phyloP scores from a whole-genome alignment of 148 eudicot genomes.

The Chenopodium berlandieri region DNA sequence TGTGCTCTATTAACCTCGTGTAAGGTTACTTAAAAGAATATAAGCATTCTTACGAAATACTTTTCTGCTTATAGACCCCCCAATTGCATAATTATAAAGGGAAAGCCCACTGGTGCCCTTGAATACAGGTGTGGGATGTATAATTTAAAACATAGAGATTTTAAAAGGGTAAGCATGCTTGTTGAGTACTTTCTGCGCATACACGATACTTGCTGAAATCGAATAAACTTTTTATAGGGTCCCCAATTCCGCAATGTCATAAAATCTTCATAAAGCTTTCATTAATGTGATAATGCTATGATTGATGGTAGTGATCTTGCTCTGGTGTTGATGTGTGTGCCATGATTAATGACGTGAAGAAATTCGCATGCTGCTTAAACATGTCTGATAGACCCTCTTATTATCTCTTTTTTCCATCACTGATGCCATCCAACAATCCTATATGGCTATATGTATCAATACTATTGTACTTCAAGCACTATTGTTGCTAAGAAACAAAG shows the following conservation, averaged over 20 bases:
- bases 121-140: background rate
- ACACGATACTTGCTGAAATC: background rate
- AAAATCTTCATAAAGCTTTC: background rate
- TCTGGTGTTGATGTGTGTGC: background rate
- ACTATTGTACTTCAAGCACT: background rate
- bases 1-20: background rate
- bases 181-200: background rate
- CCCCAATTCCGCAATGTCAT: background rate
- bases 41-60: no score
- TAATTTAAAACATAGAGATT: background rate
- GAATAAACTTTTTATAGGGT: background rate
- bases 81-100: background rate
- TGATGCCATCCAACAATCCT: background rate
- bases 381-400: background rate
- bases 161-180: background rate
- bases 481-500: background rate
- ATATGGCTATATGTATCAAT: background rate
- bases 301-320: background rate
- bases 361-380: background rate
- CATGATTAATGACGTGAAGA: background rate
- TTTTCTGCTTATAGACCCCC: no score
- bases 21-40: background rate
- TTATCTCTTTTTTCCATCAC: background rate
- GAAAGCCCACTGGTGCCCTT: background rate
- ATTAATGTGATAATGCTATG: background rate